Percentiles rank a stretch among this genome's conserved stretches.
phyloP scores from a whole-genome alignment of 208 protist species.

The Crithidia acanthocephali region DNA sequence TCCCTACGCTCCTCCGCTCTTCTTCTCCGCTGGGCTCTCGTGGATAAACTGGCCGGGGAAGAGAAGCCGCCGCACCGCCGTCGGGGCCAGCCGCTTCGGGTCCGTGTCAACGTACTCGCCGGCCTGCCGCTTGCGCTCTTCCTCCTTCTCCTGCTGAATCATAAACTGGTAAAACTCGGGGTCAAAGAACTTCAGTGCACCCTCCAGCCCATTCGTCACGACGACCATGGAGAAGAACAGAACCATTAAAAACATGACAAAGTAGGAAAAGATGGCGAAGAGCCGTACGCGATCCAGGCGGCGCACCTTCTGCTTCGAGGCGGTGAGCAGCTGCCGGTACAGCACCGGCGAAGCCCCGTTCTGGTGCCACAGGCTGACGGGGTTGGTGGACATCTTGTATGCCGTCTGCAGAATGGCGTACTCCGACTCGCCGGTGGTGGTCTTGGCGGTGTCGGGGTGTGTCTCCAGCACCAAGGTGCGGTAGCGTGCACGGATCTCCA shows the following conservation, averaged over 20 bases:
- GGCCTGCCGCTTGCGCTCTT: constrained; percentile 43
- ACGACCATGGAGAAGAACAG: constrained; percentile 67
- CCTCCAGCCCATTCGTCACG: constrained; percentile 55
- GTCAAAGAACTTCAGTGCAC: constrained; percentile 71
- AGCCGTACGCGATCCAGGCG: constrained; percentile 44
- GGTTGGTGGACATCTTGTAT: constrained; percentile 69
- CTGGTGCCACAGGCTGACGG: constrained; percentile 78
- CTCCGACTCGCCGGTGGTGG: constrained; percentile 33
- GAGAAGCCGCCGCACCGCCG: constrained; percentile 60
- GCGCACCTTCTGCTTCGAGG: constrained; percentile 33
- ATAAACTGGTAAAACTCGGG: constrained; percentile 84
- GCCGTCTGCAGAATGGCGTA: constrained; percentile 74
- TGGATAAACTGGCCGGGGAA: constrained; percentile 82
- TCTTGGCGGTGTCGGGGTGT: constrained; percentile 72
- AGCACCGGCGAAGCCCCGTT: constrained; percentile 73
- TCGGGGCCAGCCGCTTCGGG: constrained; percentile 80
- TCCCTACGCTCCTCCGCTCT: no score
- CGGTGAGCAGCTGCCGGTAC: constrained; percentile 45
- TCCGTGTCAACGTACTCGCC: constrained; percentile 72
- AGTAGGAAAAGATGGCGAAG: constrained; percentile 71
- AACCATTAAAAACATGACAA: constrained; percentile 49
- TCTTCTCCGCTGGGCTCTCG: no score
- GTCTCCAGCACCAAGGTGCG: constrained; percentile 72
- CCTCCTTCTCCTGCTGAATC: constrained; percentile 72
- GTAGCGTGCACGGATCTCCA: constrained; percentile 75